Conservation (phyloP, 305 asterid genomes). For the Striga hermonthica region DNA sequence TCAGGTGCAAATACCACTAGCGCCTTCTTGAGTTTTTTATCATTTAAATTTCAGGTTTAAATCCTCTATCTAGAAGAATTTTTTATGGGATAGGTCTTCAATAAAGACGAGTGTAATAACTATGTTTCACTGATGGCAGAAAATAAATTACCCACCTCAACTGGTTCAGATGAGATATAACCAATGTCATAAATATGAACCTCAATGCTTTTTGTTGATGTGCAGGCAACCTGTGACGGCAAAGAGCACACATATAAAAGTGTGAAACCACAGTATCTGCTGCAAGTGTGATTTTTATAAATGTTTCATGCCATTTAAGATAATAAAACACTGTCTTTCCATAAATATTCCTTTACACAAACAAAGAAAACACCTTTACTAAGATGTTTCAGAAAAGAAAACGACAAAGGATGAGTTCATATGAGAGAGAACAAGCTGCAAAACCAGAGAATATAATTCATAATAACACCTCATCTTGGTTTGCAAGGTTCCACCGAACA, state of each 20-base stretch:
- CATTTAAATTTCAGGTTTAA: neutral
- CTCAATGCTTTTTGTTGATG: conserved; percentile 64
- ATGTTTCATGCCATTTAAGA: neutral
- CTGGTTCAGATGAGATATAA: conserved; percentile 69
- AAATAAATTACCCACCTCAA: conserved; percentile 59
- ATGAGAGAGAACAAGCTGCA: conserved; percentile 18
- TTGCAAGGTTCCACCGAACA: conserved; percentile 79
- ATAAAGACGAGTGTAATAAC: conserved; percentile 5
- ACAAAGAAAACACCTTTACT: too few relatives aligned
- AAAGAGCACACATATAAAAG: conserved; percentile 22
- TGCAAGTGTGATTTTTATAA: neutral
- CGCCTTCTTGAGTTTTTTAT: too few relatives aligned
- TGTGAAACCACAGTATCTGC: conserved; percentile 22
- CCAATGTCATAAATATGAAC: conserved; percentile 78
- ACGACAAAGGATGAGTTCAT: too few relatives aligned
- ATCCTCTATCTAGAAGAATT: conserved; percentile 15
- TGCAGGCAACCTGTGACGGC: conserved; percentile 67
- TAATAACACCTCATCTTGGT: conserved; percentile 72
- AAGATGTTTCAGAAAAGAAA: too few relatives aligned
- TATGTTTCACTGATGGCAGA: conserved; percentile 21
- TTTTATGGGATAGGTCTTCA: neutral
- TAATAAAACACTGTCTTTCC: neutral
- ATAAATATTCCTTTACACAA: too few relatives aligned
- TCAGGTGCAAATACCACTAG: too few relatives aligned
- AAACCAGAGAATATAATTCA: conserved; percentile 28